Percentiles rank a stretch among this genome's conserved stretches.
These are phyloP conservation scores for Nakazawaea populi DNA, from an alignment of 805 yeast genomes.

Conservation along the genomic window DNA sequence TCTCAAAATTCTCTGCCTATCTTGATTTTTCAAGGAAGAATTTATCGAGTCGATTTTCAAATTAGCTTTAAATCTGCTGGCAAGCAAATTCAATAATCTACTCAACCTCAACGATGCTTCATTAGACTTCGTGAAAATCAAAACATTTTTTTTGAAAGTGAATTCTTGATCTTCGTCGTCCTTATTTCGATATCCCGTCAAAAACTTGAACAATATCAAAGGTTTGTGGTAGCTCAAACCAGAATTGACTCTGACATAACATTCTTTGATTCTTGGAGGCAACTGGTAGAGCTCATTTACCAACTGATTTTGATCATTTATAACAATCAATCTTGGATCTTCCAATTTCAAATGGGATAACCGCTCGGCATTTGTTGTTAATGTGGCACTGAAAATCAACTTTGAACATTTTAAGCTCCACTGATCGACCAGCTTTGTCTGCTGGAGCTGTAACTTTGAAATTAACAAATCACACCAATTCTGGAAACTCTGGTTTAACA, in stretches of 20 bases:
- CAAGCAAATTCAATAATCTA: constrained; percentile 45
- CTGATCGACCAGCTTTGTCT: constrained; percentile 20
- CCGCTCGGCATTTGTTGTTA: constrained; percentile 89
- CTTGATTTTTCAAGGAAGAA: constrained; percentile 46
- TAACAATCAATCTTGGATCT: constrained; percentile 68
- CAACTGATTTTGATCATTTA: constrained; percentile 48
- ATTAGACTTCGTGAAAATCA: constrained; percentile 70
- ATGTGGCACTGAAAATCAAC: constrained; percentile 85
- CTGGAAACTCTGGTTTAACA: constrained; percentile 85
- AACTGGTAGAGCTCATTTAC: constrained; percentile 54
- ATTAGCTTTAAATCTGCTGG: constrained; percentile 16
- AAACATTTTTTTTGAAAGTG: constrained; percentile 29
- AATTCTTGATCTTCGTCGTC: constrained; percentile 11
- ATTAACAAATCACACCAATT: constrained; percentile 75
- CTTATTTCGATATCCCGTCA: constrained; percentile 27
- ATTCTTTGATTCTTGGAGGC: constrained; percentile 43
- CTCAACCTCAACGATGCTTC: constrained; percentile 83
- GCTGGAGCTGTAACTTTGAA: constrained; percentile 20
- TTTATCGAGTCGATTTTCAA: constrained; percentile 42
- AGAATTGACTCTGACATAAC: constrained; percentile 21
- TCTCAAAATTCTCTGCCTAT: constrained; percentile 51
- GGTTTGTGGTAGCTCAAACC: constrained; percentile 57
- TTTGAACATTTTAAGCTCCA: constrained; percentile 44
- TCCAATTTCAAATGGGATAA: constrained; percentile 63
- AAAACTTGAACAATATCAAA: constrained; percentile 54